Conservation (phyloP, 176 grass and related monocot species). For the Phoenix dactylifera region DNA sequence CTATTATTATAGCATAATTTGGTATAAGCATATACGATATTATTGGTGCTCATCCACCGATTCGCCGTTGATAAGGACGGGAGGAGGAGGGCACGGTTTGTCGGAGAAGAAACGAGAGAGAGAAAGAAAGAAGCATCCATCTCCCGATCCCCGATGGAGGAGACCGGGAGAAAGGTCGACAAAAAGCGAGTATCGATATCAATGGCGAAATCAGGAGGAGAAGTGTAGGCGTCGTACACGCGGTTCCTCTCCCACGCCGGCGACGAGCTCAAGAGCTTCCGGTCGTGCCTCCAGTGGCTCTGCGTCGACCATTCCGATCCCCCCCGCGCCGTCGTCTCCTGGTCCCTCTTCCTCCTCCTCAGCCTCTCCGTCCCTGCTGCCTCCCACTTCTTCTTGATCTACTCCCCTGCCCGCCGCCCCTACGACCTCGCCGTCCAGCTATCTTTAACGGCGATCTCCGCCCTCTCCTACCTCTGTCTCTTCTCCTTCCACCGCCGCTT, state of each 20-base stretch:
- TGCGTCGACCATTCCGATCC: constrained; percentile 44
- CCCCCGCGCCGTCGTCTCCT: constrained; percentile 17
- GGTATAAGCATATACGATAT: too few relatives aligned
- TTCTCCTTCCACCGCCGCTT: constrained; percentile 42
- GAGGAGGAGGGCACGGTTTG: too few relatives aligned
- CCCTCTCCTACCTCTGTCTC: constrained; percentile 43
- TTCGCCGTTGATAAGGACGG: too few relatives aligned
- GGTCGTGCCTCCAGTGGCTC: not conserved
- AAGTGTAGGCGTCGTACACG: not conserved
- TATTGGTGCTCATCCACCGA: too few relatives aligned
- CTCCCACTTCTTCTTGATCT: constrained; percentile 13
- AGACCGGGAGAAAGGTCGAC: too few relatives aligned
- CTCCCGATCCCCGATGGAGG: too few relatives aligned
- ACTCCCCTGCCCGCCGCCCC: constrained; percentile 11
- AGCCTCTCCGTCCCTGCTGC: constrained; percentile 15
- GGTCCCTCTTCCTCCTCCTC: constrained; percentile 31
- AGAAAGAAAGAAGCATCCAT: too few relatives aligned
- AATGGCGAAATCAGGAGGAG: too few relatives aligned
- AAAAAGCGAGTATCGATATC: too few relatives aligned
- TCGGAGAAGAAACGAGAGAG: too few relatives aligned
- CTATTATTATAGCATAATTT: too few relatives aligned
- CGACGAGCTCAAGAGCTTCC: not conserved
- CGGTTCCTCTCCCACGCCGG: not conserved
- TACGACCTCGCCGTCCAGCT: constrained; percentile 39
- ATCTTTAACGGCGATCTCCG: constrained; percentile 4